phyloP scores from a whole-genome alignment of 176 grass and related monocot species.

The Urochloa ruziziensis region DNA sequence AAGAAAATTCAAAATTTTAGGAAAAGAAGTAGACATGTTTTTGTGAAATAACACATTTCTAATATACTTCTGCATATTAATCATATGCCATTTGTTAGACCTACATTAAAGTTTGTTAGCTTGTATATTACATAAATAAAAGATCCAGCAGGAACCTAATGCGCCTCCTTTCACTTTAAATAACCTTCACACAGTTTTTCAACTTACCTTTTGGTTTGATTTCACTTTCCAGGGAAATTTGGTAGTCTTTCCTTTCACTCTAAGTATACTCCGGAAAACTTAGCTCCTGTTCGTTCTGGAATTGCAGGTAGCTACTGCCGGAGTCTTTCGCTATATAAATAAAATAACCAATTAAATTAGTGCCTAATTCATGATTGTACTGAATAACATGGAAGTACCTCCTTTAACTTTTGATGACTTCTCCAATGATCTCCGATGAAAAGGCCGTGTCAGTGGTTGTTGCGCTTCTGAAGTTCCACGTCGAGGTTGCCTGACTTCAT shows the following conservation, averaged over 20 bases:
- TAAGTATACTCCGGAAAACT: neutral
- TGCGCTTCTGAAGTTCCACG: neutral
- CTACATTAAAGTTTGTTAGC: neutral
- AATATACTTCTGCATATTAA: neutral
- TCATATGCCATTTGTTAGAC: neutral
- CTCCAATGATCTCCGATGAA: constrained; percentile 5
- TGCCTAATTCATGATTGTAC: neutral
- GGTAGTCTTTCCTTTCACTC: constrained; percentile 4
- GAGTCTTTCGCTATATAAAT: neutral
- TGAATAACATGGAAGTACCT: neutral
- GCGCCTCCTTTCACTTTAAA: neutral
- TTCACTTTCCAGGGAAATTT: constrained; percentile 1
- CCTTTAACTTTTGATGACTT: neutral
- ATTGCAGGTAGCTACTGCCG: neutral
- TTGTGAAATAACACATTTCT: neutral
- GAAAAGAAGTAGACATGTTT: neutral
- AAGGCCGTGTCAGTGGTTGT: constrained; percentile 6
- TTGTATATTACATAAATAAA: neutral
- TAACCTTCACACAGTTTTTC: neutral
- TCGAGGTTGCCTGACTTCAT: neutral
- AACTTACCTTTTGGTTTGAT: neutral
- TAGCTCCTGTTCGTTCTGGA: neutral
- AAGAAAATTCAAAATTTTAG: neutral
- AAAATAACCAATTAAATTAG: neutral
- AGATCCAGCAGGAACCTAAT: neutral